phyloP scores from a whole-genome alignment of 352 stramenopile species.

The Phytophthora fragariae region DNA sequence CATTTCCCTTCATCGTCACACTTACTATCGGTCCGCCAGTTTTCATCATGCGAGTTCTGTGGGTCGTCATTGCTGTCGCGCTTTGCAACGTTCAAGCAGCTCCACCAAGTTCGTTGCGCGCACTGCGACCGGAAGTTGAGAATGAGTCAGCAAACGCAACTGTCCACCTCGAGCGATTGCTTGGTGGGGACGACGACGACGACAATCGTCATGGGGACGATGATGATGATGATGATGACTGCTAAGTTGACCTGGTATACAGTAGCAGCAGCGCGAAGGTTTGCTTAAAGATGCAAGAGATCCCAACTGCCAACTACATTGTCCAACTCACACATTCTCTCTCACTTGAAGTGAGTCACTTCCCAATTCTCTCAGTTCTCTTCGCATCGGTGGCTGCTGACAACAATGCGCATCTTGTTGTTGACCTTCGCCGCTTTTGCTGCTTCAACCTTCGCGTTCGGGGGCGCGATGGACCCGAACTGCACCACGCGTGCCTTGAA shows the following conservation, averaged over 20 bases:
- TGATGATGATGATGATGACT: background rate
- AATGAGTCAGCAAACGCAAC: background rate
- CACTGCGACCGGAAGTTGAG: background rate
- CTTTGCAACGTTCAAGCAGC: background rate
- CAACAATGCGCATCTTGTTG: slow-evolving; percentile 9
- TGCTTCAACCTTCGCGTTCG: background rate
- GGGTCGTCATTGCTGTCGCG: background rate
- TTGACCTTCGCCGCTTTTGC: background rate
- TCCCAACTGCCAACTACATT: background rate
- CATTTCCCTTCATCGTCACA: background rate
- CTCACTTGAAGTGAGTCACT: background rate
- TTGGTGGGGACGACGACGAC: background rate
- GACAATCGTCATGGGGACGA: background rate
- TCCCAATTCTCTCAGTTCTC: background rate
- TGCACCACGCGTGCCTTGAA: background rate
- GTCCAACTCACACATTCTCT: background rate
- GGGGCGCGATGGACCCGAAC: background rate
- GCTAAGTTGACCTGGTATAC: background rate
- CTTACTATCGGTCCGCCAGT: background rate
- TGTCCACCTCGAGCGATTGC: background rate
- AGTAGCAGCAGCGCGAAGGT: background rate
- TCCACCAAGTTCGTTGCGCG: background rate
- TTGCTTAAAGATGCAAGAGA: background rate
- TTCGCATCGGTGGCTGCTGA: background rate
- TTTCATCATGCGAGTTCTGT: background rate